These are phyloP conservation scores for Penicillium digitatum DNA, from an alignment of 2,329 filamentous ascomycete species.

Conservation along the genomic window DNA sequence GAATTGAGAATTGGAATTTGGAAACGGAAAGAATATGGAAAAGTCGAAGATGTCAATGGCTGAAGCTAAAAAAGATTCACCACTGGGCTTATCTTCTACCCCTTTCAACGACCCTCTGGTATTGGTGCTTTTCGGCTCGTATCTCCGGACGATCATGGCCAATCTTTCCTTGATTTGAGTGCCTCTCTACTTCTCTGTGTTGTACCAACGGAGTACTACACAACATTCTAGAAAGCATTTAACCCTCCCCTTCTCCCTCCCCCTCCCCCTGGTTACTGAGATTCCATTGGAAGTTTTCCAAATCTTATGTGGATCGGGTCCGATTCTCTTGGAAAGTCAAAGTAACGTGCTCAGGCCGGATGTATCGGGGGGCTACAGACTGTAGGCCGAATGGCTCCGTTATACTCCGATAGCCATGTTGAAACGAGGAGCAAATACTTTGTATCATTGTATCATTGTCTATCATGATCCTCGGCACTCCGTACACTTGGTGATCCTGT, in stretches of 20 bases:
- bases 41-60: slow-evolving; percentile 3
- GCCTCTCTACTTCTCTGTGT: no score
- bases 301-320: neutral
- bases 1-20: neutral
- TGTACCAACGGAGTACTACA: no score
- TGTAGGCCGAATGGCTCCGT: neutral
- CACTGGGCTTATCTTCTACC: neutral
- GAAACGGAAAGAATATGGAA: neutral
- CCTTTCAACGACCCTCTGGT: no score
- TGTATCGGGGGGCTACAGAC: neutral
- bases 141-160: neutral
- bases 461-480: no score
- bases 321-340: neutral
- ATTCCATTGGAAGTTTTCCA: no score
- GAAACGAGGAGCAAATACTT: neutral
- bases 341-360: neutral
- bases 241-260: no score
- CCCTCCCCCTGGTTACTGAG: no score
- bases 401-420: neutral
- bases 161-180: neutral
- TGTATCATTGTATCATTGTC: no score
- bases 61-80: neutral
- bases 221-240: neutral
- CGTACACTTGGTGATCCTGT: no score
- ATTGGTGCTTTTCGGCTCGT: neutral